Conservation (phyloP, 345 rosid species). For the Iberis pinnata region DNA sequence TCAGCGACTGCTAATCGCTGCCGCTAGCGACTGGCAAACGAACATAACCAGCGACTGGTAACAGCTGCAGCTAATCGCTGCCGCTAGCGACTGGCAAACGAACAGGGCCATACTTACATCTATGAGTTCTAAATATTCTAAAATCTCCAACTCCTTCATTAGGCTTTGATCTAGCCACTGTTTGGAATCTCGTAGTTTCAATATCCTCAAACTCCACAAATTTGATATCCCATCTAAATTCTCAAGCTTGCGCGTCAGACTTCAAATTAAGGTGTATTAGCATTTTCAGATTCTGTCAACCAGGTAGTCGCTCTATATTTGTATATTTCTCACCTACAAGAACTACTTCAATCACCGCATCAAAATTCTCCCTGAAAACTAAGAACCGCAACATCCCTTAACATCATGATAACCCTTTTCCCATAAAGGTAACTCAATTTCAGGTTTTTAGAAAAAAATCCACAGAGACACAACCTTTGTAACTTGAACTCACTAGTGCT, state of each 20-base stretch:
- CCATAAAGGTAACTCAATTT: constrained; percentile 1
- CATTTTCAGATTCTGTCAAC: too few species aligned
- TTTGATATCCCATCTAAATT: background rate
- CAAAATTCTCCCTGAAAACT: background rate
- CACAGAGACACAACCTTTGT: constrained; percentile 4
- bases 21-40: too few species aligned
- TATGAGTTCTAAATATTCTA: constrained; percentile 7
- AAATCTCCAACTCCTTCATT: constrained; percentile 3
- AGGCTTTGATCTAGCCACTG: background rate
- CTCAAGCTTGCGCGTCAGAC: background rate
- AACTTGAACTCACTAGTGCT: background rate
- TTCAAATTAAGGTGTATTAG: constrained; percentile 11
- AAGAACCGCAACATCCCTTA: background rate
- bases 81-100: too few species aligned
- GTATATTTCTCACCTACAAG: background rate
- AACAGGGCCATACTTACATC: too few species aligned
- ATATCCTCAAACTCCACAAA: background rate
- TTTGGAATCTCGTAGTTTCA: background rate
- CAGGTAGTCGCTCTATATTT: too few species aligned
- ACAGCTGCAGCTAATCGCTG: too few species aligned
- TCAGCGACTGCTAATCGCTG: too few species aligned
- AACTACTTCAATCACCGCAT: background rate
- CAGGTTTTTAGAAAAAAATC: background rate
- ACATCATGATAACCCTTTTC: background rate
- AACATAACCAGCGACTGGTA: too few species aligned